Base-by-base conservation (phyloP, 805 yeast genomes). In the Yarrowia yakushimensis region DNA sequence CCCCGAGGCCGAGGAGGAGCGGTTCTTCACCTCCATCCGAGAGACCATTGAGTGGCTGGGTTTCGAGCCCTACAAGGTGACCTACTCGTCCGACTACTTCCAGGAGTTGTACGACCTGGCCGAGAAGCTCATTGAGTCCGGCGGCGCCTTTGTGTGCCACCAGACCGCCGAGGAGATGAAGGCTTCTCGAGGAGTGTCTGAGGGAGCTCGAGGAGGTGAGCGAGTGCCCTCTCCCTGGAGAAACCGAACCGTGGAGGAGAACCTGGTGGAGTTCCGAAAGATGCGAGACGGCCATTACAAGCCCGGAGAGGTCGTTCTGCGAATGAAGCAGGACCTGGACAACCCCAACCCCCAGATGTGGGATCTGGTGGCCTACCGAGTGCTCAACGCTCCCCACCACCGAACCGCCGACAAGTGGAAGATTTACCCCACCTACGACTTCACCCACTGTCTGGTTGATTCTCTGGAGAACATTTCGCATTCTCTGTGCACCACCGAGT, bases 261-360 rank as follows among this genome's bases (percentile, higher is more conserved):
- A 88, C 70, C 80, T 94, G 71, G 72, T 70, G 33, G 92, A 90
- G 73, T 94, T 94, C 76, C 83, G 97, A 73, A 85, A 82, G 64
- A 94, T 94, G 99, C 84, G 87, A 71, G 90, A 90, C 71, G 99
- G 99, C 43, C 78, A 80, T 66, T 94, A 87, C 77, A 80, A 82
- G 67, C 91, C 91, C 42, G 98, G 98, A 67, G 89, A 90, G 75
- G 98, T 97, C 30, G 90, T 91, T 11, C 81, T 94, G 72, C 87
- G 99, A 78, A 94, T 94, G 98, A 93, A 93, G 74, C 97, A 90
- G 80, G 97, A 94, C 71, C 78, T 94, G 66, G 72, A 75, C 9
- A 88, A 94, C 17, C 96, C 97, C 66, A 88, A 90, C 66, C 99
- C 99, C 17, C 99, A 94, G 78, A 94, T 94, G 99, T 94, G 99